A percentile compares a stretch with the other conserved stretches of the same genome.
Conservation (phyloP, 768 basidiomycete genomes). For the Lentinula guzmanii region DNA sequence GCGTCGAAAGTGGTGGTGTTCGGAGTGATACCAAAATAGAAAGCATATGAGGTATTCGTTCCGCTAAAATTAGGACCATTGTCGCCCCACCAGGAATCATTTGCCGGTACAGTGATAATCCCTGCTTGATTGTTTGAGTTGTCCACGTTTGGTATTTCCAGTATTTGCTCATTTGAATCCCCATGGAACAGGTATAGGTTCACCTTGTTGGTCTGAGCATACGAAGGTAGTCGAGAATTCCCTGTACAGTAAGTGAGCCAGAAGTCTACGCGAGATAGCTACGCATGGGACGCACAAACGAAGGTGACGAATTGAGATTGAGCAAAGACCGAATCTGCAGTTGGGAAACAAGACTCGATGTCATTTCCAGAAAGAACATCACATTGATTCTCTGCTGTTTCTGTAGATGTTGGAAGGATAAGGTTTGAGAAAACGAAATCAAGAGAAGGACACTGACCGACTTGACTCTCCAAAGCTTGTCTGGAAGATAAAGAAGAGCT, state of each 20-base stretch:
- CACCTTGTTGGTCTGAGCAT: slow-evolving; percentile 57
- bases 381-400: slow-evolving; percentile 47
- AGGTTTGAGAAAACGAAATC: slow-evolving; percentile 2
- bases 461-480: slow-evolving; percentile 27
- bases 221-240: slow-evolving; percentile 68
- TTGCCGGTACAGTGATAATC: slow-evolving; percentile 43
- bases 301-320: slow-evolving; percentile 75
- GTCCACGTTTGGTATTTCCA: slow-evolving; percentile 30
- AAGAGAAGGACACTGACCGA: slow-evolving; percentile 20
- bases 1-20: slow-evolving; percentile 50
- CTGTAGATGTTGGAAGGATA: slow-evolving; percentile 2
- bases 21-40: slow-evolving; percentile 74
- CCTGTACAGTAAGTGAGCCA: slow-evolving; percentile 34
- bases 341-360: slow-evolving; percentile 76
- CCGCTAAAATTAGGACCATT: slow-evolving; percentile 45
- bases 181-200: slow-evolving; percentile 76
- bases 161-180: slow-evolving; percentile 50
- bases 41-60: slow-evolving; percentile 56
- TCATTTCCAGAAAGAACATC: slow-evolving; percentile 58
- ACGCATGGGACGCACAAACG: slow-evolving; percentile 57
- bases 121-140: slow-evolving; percentile 55
- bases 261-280: slow-evolving; percentile 8
- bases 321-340: slow-evolving; percentile 41
- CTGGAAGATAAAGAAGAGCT: slow-evolving; percentile 24
- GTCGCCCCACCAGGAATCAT: slow-evolving; percentile 72